Evolutionary conservation across 2,329 filamentous ascomycete genomes (phyloP).

Genomic region (Trichoderma sp.): DNA sequence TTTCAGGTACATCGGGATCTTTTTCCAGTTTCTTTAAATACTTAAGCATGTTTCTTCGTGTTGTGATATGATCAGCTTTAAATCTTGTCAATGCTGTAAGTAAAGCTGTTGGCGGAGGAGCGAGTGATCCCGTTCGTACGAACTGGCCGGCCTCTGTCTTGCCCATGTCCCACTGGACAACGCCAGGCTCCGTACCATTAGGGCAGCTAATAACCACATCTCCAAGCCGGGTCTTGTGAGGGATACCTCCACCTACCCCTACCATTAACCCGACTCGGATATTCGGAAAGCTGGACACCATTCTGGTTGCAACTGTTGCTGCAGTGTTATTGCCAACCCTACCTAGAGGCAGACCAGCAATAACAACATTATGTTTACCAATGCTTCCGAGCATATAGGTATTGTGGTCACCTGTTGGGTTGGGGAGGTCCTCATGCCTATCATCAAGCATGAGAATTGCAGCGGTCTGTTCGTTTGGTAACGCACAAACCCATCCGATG

Average conservation of each 20-base stretch:
- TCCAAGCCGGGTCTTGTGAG: conserved; percentile 22
- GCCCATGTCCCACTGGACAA: neutral
- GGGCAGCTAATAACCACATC: conserved; percentile 25
- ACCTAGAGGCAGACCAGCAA: conserved; percentile 33
- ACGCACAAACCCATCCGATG: conserved; percentile 29
- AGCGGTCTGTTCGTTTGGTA: conserved; percentile 25
- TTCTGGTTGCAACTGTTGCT: conserved; percentile 31
- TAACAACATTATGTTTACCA: conserved; percentile 32
- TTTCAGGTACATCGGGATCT: neutral
- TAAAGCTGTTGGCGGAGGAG: neutral
- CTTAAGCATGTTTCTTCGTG: neutral
- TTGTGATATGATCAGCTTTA: neutral
- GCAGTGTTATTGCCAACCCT: conserved; percentile 32
- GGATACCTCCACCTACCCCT: conserved; percentile 26
- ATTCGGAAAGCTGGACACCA: conserved; percentile 34
- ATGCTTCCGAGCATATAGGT: conserved; percentile 30
- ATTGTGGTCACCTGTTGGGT: conserved; percentile 17
- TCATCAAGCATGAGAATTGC: conserved; percentile 26
- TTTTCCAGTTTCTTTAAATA: neutral
- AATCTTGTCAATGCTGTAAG: neutral
- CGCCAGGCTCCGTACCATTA: conserved; percentile 1
- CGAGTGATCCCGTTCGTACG: neutral
- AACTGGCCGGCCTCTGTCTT: neutral
- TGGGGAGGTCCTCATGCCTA: conserved; percentile 5
- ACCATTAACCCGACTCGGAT: conserved; percentile 24